Conservation (phyloP, 2,329 filamentous ascomycete genomes). For the Fusarium hainanense region DNA sequence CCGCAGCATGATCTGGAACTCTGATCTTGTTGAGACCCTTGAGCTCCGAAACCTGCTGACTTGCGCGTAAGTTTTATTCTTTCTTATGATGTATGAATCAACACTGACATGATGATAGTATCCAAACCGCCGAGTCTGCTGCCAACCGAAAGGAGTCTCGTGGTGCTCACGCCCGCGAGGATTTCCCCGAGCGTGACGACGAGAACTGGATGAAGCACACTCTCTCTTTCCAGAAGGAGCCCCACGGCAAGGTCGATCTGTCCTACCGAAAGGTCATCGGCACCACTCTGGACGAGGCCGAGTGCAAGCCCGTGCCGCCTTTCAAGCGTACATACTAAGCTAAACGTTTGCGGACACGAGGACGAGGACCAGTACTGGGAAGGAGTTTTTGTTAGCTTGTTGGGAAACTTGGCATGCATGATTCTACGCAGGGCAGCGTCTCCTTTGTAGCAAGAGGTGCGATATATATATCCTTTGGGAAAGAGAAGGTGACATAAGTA, state of each 20-base stretch:
- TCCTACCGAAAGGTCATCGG: slow-evolving; percentile 85
- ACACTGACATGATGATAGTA: slow-evolving; percentile 57
- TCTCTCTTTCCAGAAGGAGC: slow-evolving; percentile 92
- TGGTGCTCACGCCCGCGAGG: slow-evolving; percentile 96
- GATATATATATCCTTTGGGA: slow-evolving; percentile 46
- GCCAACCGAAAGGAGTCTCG: slow-evolving; percentile 97
- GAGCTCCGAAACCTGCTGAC: slow-evolving; percentile 96
- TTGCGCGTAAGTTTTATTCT: slow-evolving; percentile 78
- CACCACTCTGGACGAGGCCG: slow-evolving; percentile 89
- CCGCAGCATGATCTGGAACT: slow-evolving; percentile 99
- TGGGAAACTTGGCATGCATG: slow-evolving; percentile 45
- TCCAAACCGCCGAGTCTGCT: slow-evolving; percentile 91
- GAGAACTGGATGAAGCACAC: slow-evolving; percentile 99
- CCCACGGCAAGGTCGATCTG: slow-evolving; percentile 87
- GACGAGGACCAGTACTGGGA: slow-evolving; percentile 12
- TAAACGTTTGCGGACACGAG: slow-evolving; percentile 57
- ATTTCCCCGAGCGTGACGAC: slow-evolving; percentile 95
- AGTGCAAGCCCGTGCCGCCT: slow-evolving; percentile 95
- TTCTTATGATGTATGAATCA: background rate
- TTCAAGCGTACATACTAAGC: slow-evolving; percentile 93
- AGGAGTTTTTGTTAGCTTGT: slow-evolving; percentile 44
- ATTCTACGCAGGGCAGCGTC: slow-evolving; percentile 44
- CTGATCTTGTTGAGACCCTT: slow-evolving; percentile 93
- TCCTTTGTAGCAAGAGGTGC: slow-evolving; percentile 46
- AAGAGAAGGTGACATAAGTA: slow-evolving; percentile 16